Evolutionary conservation across 352 stramenopile species (phyloP), one percentile per base, ranked within the genome.

Genomic region (Pythium rishiriense): DNA sequence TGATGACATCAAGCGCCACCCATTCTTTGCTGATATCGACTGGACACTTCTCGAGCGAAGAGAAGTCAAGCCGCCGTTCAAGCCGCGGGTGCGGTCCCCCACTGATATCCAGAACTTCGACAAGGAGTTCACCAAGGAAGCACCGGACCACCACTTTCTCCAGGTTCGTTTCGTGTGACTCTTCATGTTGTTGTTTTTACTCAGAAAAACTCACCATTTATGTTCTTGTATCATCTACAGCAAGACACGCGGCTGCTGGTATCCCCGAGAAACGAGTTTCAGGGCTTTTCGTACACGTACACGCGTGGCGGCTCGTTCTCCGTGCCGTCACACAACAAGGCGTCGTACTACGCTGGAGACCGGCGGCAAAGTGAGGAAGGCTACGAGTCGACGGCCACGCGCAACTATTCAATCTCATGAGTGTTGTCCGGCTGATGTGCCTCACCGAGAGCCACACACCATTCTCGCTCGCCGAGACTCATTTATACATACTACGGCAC

Each of bases 71-170:
- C 85, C 87, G n/a, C 85, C 85, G 21, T 96, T 96, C 74, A 94
- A 94, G 74, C 85, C 87, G 43, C 85, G 87, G 29, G 82, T 94
- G 41, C 79, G 84, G 29, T 79, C 78, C 24, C 78, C 83, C 0
- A 95, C 85, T 6, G 87, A 95, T 52, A 88, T 94, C 49, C 85
- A 96, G 73, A 96, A 96, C 63, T 96, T 96, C 63, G 87, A 96
- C 62, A 86, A 88, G 58, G 85, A 94, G 64, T 94, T 96, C 54
- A 96, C 87, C 22, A 90, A 90, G 60, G 85, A 94, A 50, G 69
- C 81, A 10, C 83, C 83, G n/a, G 83, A 92, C 65, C 80, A 92
- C 49, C 73, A 73, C 39, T 91, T 91, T 58, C 66, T 91, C 12
- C 73, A 81, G 70, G 76, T 82, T 45, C 8, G 58, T 47, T 52